These are phyloP conservation scores for Paramecium pentaurelia DNA, from an alignment of 73 alveolate species.

Conservation along the genomic window DNA sequence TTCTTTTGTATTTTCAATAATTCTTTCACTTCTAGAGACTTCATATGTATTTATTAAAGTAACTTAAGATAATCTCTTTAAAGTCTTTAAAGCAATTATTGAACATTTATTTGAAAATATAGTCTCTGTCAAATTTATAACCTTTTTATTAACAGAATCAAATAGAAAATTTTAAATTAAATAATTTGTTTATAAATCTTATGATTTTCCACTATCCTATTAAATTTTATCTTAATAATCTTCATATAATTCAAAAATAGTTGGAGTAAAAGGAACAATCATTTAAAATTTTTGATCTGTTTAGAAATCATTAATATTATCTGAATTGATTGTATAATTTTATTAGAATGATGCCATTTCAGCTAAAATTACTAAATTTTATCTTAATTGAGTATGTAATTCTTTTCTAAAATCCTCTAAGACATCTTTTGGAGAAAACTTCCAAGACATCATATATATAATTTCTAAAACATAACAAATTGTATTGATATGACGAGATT, in stretches of 20 bases:
- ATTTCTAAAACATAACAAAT: constrained; percentile 26
- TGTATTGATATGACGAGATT: constrained; percentile 31
- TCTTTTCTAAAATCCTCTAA: constrained; percentile 44
- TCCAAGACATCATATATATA: constrained; percentile 39
- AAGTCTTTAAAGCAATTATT: not conserved
- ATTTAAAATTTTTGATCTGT: not conserved
- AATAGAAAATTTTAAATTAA: not conserved
- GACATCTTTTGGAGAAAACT: constrained; percentile 48
- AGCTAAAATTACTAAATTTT: not conserved
- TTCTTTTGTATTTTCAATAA: not conserved
- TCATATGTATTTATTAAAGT: constrained; percentile 9
- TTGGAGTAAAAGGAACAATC: constrained; percentile 49
- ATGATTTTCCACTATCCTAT: not conserved
- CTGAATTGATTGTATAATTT: not conserved
- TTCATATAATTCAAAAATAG: constrained; percentile 11
- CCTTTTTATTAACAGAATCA: not conserved
- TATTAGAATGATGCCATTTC: constrained; percentile 40
- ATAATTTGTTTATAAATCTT: not conserved
- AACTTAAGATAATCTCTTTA: not conserved
- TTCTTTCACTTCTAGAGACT: constrained; percentile 42
- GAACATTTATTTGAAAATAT: not conserved
- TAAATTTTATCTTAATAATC: not conserved
- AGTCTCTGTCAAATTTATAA: not conserved
- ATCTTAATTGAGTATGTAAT: constrained; percentile 12
- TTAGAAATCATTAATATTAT: not conserved